Base-by-base conservation (phyloP, 768 basidiomycete genomes). In the Pleurotus salmoneostramineus region DNA sequence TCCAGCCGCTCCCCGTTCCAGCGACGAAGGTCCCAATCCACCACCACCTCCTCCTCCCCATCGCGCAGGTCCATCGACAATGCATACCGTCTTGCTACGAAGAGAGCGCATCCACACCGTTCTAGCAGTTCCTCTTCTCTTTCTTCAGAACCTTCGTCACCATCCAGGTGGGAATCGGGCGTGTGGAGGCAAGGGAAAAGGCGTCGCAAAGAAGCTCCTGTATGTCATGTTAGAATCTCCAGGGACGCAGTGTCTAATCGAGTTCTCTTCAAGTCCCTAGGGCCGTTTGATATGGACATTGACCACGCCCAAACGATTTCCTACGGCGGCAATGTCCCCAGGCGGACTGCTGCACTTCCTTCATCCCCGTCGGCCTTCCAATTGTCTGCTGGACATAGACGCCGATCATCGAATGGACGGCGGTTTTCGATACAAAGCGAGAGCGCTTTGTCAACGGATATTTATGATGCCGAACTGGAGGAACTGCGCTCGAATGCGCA, bases 401-500 rank as follows among this genome's bases (percentile, higher is more conserved):
- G 45, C 40, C 33, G 57, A 27, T 6, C 51, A 8, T 60, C 60
- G 31, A 58, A 61, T 21, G 57, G 61, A 56, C 62, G 66, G 51
- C 65, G 62, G 42, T 58, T 62, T 43, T 59, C 58, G 17, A 54
- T 58, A 43, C 62, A 56, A 35, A 61, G 68, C 56, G 72, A 70
- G 50, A 64, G 57, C 27, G 64, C 15, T 44, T 61, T 60, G 51
- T 56, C 61, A 47, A 54, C 50, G 34, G 58, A 58, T 31, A 62
- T 69, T 33, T 50, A 67, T 12, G 66, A 59, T 4, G 74, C 21
- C 21, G 21, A 76, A 49, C 69, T 83, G 4, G 68, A 68, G 35
- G 77, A 73, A 43, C 71, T 88, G 50, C 82, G 83, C 57, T 83
- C 86, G 0, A 76, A 75, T 57, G 88, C 89, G 4, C 88, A 88